Percentiles rank a stretch among this genome's conserved stretches.
Conservation (phyloP, 495 filamentous ascomycete genomes). For the Immersiella caudata region DNA sequence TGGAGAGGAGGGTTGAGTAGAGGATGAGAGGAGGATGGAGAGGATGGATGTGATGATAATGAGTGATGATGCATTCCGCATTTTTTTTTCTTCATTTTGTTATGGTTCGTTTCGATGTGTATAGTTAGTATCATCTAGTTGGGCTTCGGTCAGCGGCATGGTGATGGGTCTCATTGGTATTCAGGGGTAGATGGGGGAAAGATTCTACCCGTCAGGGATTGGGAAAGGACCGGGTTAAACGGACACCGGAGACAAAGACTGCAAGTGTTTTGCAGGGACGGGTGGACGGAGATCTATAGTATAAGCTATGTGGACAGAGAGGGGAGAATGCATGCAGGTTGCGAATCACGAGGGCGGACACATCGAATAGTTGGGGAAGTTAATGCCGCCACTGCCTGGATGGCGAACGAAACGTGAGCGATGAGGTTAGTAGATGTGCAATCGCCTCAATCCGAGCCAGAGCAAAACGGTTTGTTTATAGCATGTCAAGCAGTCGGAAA, state of each 20-base stretch:
- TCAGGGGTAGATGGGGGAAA: too few species aligned
- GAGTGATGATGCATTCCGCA: slow-evolving; percentile 1
- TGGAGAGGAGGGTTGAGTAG: slow-evolving; percentile 43
- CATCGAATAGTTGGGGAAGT: neutral
- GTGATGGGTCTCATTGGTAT: neutral
- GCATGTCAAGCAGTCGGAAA: too few species aligned
- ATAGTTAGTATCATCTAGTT: neutral
- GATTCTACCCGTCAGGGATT: neutral
- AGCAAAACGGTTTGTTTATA: too few species aligned
- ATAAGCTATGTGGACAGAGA: too few species aligned
- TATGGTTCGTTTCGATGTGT: neutral
- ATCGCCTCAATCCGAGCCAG: too few species aligned
- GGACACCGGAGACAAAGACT: too few species aligned
- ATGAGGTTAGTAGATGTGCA: slow-evolving; percentile 11
- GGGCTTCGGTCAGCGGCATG: neutral
- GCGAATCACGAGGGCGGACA: too few species aligned
- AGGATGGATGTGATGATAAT: neutral
- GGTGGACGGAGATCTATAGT: too few species aligned
- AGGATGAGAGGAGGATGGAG: neutral
- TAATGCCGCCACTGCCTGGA: neutral
- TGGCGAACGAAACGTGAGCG: slow-evolving; percentile 7
- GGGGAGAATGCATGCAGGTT: too few species aligned
- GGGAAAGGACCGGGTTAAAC: too few species aligned
- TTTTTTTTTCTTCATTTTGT: neutral
- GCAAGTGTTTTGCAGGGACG: too few species aligned